A percentile compares a stretch with the other conserved stretches of the same genome.
Conservation (phyloP, 73 alveolate genomes). For the Tetrahymena elliotti region DNA sequence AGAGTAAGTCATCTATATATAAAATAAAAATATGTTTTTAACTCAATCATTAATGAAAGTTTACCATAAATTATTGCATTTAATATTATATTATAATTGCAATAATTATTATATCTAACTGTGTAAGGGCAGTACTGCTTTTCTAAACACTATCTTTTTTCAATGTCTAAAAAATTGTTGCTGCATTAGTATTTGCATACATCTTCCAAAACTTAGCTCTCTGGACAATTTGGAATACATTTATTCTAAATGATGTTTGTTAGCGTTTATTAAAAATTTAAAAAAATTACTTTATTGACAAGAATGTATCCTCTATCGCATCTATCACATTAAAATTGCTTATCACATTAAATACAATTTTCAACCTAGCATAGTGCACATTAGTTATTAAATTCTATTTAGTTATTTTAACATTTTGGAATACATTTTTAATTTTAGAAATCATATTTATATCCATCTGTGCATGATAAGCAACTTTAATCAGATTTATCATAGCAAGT, state of each 20-base stretch:
- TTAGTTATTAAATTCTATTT: background rate
- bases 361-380: background rate
- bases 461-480: background rate
- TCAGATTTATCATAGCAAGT: background rate
- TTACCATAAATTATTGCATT: background rate
- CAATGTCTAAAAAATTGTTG: background rate
- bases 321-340: background rate
- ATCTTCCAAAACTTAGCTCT: background rate
- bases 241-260: background rate
- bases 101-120: background rate
- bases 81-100: background rate
- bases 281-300: background rate
- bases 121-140: background rate
- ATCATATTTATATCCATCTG: background rate
- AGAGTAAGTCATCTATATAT: background rate
- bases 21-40: background rate
- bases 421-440: background rate
- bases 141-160: background rate
- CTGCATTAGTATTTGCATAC: background rate
- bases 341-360: background rate
- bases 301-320: background rate
- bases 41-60: background rate
- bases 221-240: background rate
- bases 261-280: background rate
- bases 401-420: background rate